These are phyloP conservation scores for Actinomortierella ambigua DNA, from an alignment of 371 early-diverging fungal genomes.

Conservation along the genomic window DNA sequence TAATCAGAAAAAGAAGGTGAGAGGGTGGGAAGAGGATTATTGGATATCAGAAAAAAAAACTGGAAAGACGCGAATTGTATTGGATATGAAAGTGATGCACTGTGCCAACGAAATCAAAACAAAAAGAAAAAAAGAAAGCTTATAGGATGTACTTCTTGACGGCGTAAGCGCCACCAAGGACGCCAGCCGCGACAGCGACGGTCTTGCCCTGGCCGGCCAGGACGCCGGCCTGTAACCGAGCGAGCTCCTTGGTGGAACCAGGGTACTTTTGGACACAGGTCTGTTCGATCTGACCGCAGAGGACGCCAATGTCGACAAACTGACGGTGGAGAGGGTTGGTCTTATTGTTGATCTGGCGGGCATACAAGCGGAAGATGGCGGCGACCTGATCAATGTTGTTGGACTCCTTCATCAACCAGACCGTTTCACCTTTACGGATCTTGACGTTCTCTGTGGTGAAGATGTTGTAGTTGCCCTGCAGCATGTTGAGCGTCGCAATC, in stretches of 20 bases:
- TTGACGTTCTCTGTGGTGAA: conserved; percentile 81
- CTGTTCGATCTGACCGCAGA: conserved; percentile 48
- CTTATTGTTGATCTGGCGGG: conserved; percentile 66
- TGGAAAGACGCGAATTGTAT: too few relatives aligned
- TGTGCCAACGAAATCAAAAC: too few relatives aligned
- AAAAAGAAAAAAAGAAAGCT: neutral
- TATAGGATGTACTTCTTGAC: conserved; percentile 27
- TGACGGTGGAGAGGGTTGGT: conserved; percentile 72
- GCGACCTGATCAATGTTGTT: conserved; percentile 65
- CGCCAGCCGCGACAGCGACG: conserved; percentile 19
- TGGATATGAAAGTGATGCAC: too few relatives aligned
- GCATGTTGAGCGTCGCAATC: conserved; percentile 86
- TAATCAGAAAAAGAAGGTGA: too few relatives aligned
- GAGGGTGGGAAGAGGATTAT: too few relatives aligned
- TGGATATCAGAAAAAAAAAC: too few relatives aligned
- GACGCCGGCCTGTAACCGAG: conserved; percentile 36
- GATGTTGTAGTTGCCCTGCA: conserved; percentile 85
- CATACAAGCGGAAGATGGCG: conserved; percentile 69
- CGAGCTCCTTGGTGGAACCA: conserved; percentile 31
- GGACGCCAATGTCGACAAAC: conserved; percentile 62
- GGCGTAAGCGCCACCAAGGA: conserved; percentile 36
- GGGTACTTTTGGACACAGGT: conserved; percentile 27
- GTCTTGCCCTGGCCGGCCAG: conserved; percentile 29
- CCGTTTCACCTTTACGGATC: conserved; percentile 94
- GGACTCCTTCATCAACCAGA: conserved; percentile 55